These are phyloP conservation scores for Annulohypoxylon nitens DNA, from an alignment of 495 filamentous ascomycete species.

Conservation along the genomic window DNA sequence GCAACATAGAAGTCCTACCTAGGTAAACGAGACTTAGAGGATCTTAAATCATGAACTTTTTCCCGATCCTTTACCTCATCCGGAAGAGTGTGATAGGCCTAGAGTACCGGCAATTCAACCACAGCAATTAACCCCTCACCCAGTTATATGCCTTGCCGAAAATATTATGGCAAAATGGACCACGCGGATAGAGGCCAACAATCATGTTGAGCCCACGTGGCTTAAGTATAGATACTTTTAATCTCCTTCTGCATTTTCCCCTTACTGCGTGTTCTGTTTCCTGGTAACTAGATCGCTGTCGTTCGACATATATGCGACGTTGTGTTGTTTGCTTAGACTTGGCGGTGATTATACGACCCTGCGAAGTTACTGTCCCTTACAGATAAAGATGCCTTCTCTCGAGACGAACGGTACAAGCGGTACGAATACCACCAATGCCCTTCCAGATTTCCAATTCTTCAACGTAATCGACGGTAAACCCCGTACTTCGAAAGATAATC, in stretches of 20 bases:
- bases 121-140: constrained; percentile 40
- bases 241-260: constrained; percentile 2
- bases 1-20: not conserved
- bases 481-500: constrained; percentile 51
- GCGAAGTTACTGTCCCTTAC: constrained; percentile 5
- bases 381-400: constrained; percentile 45
- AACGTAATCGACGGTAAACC: constrained; percentile 63
- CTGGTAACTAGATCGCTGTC: constrained; percentile 17
- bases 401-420: constrained; percentile 30
- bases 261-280: constrained; percentile 10
- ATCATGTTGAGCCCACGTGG: constrained; percentile 34
- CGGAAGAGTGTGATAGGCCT: constrained; percentile 32
- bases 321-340: constrained; percentile 25
- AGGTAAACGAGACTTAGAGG: not conserved
- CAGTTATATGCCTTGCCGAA: constrained; percentile 26
- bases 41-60: constrained; percentile 12
- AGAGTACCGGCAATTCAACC: constrained; percentile 42
- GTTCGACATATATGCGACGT: constrained; percentile 7
- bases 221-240: constrained; percentile 33
- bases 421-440: constrained; percentile 29
- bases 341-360: constrained; percentile 19
- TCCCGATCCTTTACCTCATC: constrained; percentile 35
- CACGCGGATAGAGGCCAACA: constrained; percentile 24
- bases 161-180: constrained; percentile 41
- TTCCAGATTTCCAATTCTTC: constrained; percentile 53